Conservation (phyloP, 192 early-diverging fungal species). For the Dispira simplex region DNA sequence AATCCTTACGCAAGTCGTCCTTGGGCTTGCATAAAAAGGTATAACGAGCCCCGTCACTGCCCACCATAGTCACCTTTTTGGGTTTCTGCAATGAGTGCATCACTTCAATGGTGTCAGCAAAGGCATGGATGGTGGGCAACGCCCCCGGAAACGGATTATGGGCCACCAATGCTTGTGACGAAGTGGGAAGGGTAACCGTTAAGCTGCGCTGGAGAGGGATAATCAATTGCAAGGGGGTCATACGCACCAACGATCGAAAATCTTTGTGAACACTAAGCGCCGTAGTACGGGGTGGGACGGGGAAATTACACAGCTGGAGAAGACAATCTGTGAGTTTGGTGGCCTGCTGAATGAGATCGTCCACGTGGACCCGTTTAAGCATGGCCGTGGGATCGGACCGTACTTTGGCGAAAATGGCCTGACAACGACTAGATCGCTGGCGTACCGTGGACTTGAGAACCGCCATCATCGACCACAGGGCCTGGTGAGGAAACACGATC, state of each 20-base stretch:
- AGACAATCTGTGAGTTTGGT: slow-evolving; percentile 50
- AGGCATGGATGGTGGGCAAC: slow-evolving; percentile 46
- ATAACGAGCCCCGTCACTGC: slow-evolving; percentile 68
- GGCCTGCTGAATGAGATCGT: slow-evolving; percentile 35
- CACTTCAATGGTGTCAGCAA: slow-evolving; percentile 61
- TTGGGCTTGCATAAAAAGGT: slow-evolving; percentile 89
- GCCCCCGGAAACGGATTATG: slow-evolving; percentile 52
- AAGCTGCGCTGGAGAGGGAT: slow-evolving; percentile 61
- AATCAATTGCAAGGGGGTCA: slow-evolving; percentile 42
- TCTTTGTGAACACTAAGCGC: slow-evolving; percentile 48
- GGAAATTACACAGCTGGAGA: slow-evolving; percentile 57
- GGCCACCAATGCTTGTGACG: slow-evolving; percentile 20
- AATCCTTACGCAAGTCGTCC: slow-evolving; percentile 92
- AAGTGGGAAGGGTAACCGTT: slow-evolving; percentile 49
- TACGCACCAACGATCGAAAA: slow-evolving; percentile 34
- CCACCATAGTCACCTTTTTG: slow-evolving; percentile 60
- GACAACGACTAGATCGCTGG: slow-evolving; percentile 41
- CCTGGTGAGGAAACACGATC: slow-evolving; percentile 60
- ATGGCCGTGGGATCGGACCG: slow-evolving; percentile 14
- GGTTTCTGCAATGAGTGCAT: slow-evolving; percentile 87
- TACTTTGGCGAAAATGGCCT: slow-evolving; percentile 51
- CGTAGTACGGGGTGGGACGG: slow-evolving; percentile 31
- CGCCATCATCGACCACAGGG: slow-evolving; percentile 75
- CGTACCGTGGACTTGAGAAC: slow-evolving; percentile 49
- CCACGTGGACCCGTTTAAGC: slow-evolving; percentile 13